Base-by-base conservation (phyloP, 1,284 basidiomycete species). In the Xerocomus amazonicus region DNA sequence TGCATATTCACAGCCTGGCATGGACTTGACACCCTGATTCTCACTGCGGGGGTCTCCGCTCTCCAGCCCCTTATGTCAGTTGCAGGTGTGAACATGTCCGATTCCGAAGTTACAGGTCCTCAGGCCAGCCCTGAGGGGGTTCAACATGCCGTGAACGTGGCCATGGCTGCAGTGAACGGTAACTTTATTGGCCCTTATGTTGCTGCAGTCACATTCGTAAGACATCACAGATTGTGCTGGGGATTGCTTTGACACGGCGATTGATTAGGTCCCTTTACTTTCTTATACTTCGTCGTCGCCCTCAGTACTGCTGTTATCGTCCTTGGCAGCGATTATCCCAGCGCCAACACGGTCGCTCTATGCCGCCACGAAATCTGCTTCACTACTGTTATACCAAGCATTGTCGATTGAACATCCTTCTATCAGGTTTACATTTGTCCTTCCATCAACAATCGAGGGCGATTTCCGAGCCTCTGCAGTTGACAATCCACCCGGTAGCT, bases 281-380 rank as follows among this genome's bases (percentile, higher is more conserved):
- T 75, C 81, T 16, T 70, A 74, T 16, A 81, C 84, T 0, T 95
- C 92, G 0, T 52, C 60, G 0, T 76, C 80, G 0, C 93, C 94
- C 0, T 82, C 88, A 0, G 76, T 96, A 36, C 80, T 90, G 34
- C 80, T 94, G 45, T 71, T 96, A 34, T 92, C 90, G 9, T 91
- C 87, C 7, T 75, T 90, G 4, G 92, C 87, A 3, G 84, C 90
- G 1, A 74, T 88, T 8, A 80, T 94, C 26, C 89, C 93, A 0
- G 84, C 93, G 0, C 94, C 94, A 0, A 92, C 90, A 0, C 84
- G 94, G 14, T 74, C 88, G 0, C 70, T 97, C 27, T 97, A 97
- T 67, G 83, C 81, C 0, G 84, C 92, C 0, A 90, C 89, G 4
- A 97, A 97, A 67, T 75, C 87, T 2, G 87, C 90, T 0, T 87